Percentiles rank a stretch among this genome's conserved stretches.
phyloP scores from a whole-genome alignment of 164 flowering plant species.

The Protea cynaroides region DNA sequence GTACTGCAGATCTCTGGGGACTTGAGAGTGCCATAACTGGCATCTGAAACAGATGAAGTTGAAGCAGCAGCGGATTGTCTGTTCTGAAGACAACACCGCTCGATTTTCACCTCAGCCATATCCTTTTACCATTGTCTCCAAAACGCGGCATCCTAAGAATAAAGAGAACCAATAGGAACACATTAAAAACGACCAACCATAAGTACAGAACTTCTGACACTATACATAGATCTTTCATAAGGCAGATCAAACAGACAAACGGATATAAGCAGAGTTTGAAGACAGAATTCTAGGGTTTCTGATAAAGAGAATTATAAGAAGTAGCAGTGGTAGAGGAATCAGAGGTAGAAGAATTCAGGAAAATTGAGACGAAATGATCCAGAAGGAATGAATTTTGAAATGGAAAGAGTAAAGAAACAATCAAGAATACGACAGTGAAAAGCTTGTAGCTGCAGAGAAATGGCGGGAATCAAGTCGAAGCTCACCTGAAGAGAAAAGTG shows the following conservation, averaged over 20 bases:
- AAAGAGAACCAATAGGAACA: conserved; percentile 10
- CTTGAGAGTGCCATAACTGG: conserved; percentile 46
- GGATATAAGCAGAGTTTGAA: conserved; percentile 1
- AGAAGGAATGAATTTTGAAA: conserved; percentile 1
- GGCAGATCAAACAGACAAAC: conserved; percentile 25
- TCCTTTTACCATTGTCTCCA: conserved; percentile 23
- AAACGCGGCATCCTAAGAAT: conserved; percentile 24
- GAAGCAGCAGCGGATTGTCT: conserved; percentile 65
- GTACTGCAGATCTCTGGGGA: conserved; percentile 62
- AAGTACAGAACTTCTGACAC: conserved; percentile 2
- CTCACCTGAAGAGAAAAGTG: conserved; percentile 17
- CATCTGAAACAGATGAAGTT: conserved; percentile 71
- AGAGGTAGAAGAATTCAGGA: background rate
- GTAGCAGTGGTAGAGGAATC: background rate
- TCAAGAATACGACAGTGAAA: conserved; percentile 5
- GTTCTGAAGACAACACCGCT: conserved; percentile 64
- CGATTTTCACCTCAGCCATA: conserved; percentile 43
- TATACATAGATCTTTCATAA: conserved; percentile 34
- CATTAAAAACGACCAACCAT: background rate
- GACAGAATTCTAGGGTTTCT: conserved; percentile 20
- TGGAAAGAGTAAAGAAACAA: conserved; percentile 3
- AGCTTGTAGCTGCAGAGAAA: conserved; percentile 22
- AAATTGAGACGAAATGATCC: conserved; percentile 2
- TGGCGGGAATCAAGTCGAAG: conserved; percentile 40
- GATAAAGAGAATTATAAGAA: background rate